A percentile compares a stretch with the other conserved stretches of the same genome.
These are phyloP conservation scores for Nephelium lappaceum DNA, from an alignment of 345 rosid genomes.

Conservation along the genomic window DNA sequence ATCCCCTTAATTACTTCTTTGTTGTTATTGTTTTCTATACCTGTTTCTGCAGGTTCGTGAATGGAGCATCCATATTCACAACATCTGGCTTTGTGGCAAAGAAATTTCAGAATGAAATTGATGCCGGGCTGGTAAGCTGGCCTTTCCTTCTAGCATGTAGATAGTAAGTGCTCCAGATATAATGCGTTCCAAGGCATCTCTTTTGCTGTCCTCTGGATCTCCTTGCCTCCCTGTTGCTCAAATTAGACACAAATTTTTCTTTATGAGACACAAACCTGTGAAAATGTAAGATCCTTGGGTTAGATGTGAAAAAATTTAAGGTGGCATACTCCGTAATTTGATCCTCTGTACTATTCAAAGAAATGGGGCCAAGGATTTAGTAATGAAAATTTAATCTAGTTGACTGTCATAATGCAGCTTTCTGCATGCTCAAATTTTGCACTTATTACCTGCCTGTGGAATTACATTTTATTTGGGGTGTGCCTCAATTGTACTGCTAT, in stretches of 20 bases:
- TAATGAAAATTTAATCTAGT: background rate
- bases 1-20: background rate
- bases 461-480: background rate
- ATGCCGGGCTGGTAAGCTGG: slow-evolving; percentile 38
- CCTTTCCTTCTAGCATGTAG: background rate
- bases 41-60: slow-evolving; percentile 29
- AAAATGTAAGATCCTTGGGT: background rate
- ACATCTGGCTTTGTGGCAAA: slow-evolving; percentile 44
- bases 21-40: background rate
- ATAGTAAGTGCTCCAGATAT: background rate
- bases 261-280: background rate
- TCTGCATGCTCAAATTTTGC: background rate
- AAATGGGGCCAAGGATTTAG: background rate
- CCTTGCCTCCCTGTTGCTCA: slow-evolving; percentile 4
- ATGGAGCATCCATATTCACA: slow-evolving; percentile 49
- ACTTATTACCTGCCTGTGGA: background rate
- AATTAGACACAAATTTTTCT: background rate
- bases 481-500: background rate
- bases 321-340: background rate
- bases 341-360: background rate
- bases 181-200: background rate
- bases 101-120: slow-evolving; percentile 50
- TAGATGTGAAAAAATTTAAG: background rate
- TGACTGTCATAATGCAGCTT: background rate
- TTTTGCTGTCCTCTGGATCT: slow-evolving; percentile 12